phyloP scores from a whole-genome alignment of 228 moss, liverwort and hornwort genomes.

The Sphagnum magellanicum region DNA sequence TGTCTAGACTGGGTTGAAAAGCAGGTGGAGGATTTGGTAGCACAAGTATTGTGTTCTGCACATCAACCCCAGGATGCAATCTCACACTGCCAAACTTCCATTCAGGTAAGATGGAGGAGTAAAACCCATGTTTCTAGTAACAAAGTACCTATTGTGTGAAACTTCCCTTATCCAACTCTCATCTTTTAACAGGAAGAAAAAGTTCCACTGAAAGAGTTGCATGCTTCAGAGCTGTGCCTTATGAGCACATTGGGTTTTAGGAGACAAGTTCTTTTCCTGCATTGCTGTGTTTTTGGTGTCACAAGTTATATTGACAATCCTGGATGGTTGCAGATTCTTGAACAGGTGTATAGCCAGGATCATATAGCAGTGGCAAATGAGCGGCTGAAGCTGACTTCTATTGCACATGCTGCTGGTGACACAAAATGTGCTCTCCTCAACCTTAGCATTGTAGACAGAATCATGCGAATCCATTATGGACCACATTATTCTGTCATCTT shows the following conservation, averaged over 20 bases:
- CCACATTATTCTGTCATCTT: constrained; percentile 19
- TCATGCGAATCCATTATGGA: constrained; percentile 52
- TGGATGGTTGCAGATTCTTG: constrained; percentile 28
- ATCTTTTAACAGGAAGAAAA: no score
- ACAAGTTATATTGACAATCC: not conserved
- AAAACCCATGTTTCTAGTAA: no score
- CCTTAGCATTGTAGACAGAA: constrained; percentile 22
- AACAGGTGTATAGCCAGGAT: constrained; percentile 36
- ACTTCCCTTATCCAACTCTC: no score
- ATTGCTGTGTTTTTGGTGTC: no score
- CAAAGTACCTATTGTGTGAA: no score
- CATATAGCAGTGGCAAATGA: constrained; percentile 62
- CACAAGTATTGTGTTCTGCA: constrained; percentile 35
- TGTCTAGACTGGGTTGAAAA: not conserved
- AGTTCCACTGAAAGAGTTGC: no score
- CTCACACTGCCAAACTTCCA: constrained; percentile 30
- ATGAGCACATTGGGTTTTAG: no score
- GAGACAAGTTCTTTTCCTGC: no score
- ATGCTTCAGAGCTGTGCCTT: no score
- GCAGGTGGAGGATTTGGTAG: constrained; percentile 49
- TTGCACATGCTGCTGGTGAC: constrained; percentile 28
- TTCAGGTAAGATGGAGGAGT: constrained; percentile 20
- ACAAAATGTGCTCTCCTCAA: constrained; percentile 15
- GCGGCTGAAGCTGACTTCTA: constrained; percentile 45
- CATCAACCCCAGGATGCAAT: constrained; percentile 34